Conservation (phyloP, 2,329 filamentous ascomycete genomes). For the Lecanoromycetidae sp. region DNA sequence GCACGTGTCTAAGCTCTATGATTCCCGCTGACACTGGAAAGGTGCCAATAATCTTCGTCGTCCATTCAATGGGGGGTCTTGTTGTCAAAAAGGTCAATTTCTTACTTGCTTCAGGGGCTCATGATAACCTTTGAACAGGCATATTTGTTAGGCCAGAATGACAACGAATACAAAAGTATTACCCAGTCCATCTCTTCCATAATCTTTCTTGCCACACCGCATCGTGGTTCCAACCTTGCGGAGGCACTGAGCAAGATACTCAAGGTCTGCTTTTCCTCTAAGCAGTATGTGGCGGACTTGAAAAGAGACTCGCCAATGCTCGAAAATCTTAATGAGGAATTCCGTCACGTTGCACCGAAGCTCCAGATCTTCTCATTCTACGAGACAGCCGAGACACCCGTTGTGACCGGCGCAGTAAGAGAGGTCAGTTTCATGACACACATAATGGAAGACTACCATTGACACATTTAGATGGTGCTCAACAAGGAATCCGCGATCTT, state of each 20-base stretch:
- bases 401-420: neutral
- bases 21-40: conserved; percentile 31
- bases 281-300: conserved; percentile 24
- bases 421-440: neutral
- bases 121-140: conserved; percentile 1
- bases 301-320: conserved; percentile 18
- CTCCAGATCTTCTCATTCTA: conserved; percentile 16
- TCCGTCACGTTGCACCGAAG: conserved; percentile 12
- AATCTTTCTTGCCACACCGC: conserved; percentile 27
- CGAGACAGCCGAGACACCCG: conserved; percentile 14
- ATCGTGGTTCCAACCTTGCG: conserved; percentile 25
- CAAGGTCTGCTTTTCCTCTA: conserved; percentile 14
- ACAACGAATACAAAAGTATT: conserved; percentile 12
- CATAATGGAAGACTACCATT: too few relatives aligned
- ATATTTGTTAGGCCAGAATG: conserved; percentile 13
- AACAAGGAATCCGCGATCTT: conserved; percentile 31
- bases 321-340: conserved; percentile 17
- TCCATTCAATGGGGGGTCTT: conserved; percentile 38
- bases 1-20: neutral
- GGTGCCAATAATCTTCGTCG: conserved; percentile 32
- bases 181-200: conserved; percentile 22
- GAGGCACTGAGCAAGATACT: conserved; percentile 24
- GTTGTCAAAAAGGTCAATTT: conserved; percentile 22
- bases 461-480: conserved; percentile 16
- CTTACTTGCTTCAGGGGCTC: neutral